phyloP scores from a whole-genome alignment of 805 yeast genomes.

The Kodamaea hsintzibuensis region DNA sequence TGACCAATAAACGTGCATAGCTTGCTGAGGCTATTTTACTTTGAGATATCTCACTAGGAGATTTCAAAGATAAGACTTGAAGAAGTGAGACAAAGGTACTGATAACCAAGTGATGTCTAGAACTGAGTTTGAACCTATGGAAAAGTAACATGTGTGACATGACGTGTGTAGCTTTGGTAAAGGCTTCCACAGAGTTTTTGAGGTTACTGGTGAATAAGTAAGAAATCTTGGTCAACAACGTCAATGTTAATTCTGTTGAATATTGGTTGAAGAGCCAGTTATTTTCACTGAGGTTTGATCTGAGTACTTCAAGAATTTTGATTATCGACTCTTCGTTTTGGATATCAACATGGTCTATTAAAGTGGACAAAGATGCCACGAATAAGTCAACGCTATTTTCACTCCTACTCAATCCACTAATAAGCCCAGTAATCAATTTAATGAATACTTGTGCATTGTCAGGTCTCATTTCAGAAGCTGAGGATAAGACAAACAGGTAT shows the following conservation, averaged over 20 bases:
- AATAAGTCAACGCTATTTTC: constrained; percentile 14
- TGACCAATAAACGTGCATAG: constrained; percentile 58
- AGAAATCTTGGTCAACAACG: constrained; percentile 32
- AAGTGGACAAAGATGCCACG: constrained; percentile 29
- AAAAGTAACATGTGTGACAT: constrained; percentile 62
- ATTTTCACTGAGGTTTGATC: constrained; percentile 46
- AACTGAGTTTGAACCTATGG: constrained; percentile 68
- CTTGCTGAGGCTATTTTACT: constrained; percentile 45
- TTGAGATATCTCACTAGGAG: constrained; percentile 15
- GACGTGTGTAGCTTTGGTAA: constrained; percentile 43
- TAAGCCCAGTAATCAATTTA: neutral
- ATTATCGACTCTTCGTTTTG: neutral
- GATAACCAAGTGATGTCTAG: constrained; percentile 70
- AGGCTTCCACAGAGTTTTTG: constrained; percentile 28
- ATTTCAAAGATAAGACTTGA: constrained; percentile 40
- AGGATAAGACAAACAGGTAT: constrained; percentile 2
- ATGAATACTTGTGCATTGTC: neutral
- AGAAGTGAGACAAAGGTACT: constrained; percentile 51
- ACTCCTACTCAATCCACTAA: neutral
- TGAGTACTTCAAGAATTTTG: constrained; percentile 28
- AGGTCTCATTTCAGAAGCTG: neutral
- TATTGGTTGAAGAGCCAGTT: constrained; percentile 67
- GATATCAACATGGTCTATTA: constrained; percentile 15
- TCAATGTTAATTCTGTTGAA: constrained; percentile 55
- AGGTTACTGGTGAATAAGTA: constrained; percentile 9